Conservation (phyloP, 2,329 filamentous ascomycete species). For the Amylocarpus encephaloides region DNA sequence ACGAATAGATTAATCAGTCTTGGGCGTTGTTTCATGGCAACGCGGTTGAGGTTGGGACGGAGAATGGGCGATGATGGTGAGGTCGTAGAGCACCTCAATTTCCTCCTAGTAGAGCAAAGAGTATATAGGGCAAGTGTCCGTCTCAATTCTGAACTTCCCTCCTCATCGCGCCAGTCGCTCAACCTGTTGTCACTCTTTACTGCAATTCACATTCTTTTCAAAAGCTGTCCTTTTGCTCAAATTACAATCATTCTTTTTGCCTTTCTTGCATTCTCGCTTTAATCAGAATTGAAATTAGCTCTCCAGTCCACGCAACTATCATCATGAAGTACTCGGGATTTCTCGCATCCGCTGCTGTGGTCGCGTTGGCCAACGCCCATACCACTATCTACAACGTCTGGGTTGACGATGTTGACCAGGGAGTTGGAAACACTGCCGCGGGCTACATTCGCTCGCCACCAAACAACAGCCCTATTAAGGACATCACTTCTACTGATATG, state of each 20-base stretch:
- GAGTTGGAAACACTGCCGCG: slow-evolving; percentile 13
- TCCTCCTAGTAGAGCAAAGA: not conserved
- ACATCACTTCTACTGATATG: slow-evolving; percentile 30
- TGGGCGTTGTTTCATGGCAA: not conserved
- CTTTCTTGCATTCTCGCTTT: not conserved
- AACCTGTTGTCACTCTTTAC: slow-evolving; percentile 5
- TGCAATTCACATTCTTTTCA: slow-evolving; percentile 13
- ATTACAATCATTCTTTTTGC: not conserved
- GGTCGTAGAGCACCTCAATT: not conserved
- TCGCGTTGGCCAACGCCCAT: slow-evolving; percentile 23
- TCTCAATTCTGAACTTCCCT: not conserved
- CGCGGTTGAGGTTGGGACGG: not conserved
- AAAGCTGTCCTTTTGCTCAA: slow-evolving; percentile 1
- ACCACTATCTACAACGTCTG: slow-evolving; percentile 20
- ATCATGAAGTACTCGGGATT: slow-evolving; percentile 24
- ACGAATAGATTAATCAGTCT: slow-evolving; percentile 3
- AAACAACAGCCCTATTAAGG: slow-evolving; percentile 36
- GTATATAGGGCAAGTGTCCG: not conserved
- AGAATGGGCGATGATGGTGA: not conserved
- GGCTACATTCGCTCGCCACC: slow-evolving; percentile 30
- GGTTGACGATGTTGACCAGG: slow-evolving; percentile 18
- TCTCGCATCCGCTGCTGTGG: slow-evolving; percentile 17
- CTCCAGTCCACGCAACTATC: not conserved
- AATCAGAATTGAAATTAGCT: not conserved
- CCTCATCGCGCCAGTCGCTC: slow-evolving; percentile 16